Percentiles rank a stretch among this genome's conserved stretches.
phyloP scores from a whole-genome alignment of 2,329 filamentous ascomycete genomes.

The Calonectria ilicicola region DNA sequence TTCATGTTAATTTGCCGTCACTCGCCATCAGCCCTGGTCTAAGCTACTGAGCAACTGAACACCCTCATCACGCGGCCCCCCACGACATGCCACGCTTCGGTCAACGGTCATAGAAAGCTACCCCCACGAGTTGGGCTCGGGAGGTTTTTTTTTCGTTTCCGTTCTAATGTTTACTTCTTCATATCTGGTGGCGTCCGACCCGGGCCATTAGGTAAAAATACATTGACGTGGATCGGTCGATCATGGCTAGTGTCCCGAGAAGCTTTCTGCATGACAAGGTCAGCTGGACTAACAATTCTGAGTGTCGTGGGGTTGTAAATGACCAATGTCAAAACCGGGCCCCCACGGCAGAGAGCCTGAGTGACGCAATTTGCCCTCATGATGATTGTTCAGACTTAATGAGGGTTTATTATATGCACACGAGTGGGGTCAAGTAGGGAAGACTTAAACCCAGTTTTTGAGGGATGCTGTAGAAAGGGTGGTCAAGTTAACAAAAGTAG shows the following conservation, averaged over 20 bases:
- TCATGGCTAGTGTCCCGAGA: background rate
- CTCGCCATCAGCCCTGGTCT: no score
- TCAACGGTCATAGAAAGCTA: background rate
- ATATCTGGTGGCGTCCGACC: background rate
- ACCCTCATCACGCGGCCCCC: background rate
- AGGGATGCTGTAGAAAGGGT: no score
- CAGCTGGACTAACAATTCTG: background rate
- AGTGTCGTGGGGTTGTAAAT: background rate
- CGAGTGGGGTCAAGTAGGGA: no score
- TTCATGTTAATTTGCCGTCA: no score
- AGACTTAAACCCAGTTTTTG: no score
- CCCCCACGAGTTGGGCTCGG: background rate
- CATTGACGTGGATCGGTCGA: background rate
- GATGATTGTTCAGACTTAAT: no score
- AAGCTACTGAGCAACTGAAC: background rate
- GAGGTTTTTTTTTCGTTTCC: background rate
- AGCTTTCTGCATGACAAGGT: background rate
- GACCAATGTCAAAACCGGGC: background rate
- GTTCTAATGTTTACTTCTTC: background rate
- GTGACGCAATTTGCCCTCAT: background rate
- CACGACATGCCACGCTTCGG: slow-evolving; percentile 1
- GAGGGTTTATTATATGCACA: no score
- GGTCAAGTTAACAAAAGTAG: no score
- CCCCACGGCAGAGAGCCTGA: background rate
- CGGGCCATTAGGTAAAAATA: background rate